Evolutionary conservation across 345 rosid species (phyloP).

Genomic region (Heritiera littoralis): DNA sequence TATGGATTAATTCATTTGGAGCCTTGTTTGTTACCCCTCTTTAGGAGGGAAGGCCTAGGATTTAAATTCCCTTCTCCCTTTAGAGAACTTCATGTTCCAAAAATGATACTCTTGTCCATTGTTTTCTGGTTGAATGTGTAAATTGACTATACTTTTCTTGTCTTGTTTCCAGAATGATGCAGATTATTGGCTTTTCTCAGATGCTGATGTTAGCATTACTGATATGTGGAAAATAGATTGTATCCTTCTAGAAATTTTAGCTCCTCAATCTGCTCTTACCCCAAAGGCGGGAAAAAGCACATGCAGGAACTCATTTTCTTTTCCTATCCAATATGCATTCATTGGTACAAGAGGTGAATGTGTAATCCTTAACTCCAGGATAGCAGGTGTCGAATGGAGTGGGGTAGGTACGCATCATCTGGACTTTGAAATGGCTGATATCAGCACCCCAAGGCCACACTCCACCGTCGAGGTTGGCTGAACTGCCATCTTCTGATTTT

Average conservation of each 20-base stretch:
- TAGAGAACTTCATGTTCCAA: background rate
- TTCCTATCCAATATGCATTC: background rate
- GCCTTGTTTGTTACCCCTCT: background rate
- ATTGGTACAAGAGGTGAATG: background rate
- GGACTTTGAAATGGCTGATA: slow-evolving; percentile 60
- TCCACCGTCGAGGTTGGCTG: slow-evolving; percentile 43
- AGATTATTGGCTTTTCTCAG: slow-evolving; percentile 93
- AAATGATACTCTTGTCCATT: background rate
- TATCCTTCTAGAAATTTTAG: slow-evolving; percentile 54
- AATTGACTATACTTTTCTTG: slow-evolving; percentile 10
- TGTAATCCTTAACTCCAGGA: slow-evolving; percentile 47
- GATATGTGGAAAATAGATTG: slow-evolving; percentile 91
- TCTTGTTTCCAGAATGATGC: slow-evolving; percentile 63
- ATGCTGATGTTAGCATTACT: slow-evolving; percentile 79
- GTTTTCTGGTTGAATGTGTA: slow-evolving; percentile 14
- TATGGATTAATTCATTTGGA: background rate
- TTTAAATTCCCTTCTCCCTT: background rate
- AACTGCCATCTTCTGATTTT: slow-evolving; percentile 37
- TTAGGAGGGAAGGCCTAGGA: background rate
- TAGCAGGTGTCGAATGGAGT: slow-evolving; percentile 67
- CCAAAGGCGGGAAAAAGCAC: background rate
- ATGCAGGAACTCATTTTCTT: background rate
- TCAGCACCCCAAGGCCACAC: slow-evolving; percentile 49
- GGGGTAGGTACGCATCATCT: slow-evolving; percentile 39
- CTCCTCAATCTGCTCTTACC: slow-evolving; percentile 6